phyloP scores from a whole-genome alignment of 1,284 basidiomycete species.

The Porodaedalea pini region DNA sequence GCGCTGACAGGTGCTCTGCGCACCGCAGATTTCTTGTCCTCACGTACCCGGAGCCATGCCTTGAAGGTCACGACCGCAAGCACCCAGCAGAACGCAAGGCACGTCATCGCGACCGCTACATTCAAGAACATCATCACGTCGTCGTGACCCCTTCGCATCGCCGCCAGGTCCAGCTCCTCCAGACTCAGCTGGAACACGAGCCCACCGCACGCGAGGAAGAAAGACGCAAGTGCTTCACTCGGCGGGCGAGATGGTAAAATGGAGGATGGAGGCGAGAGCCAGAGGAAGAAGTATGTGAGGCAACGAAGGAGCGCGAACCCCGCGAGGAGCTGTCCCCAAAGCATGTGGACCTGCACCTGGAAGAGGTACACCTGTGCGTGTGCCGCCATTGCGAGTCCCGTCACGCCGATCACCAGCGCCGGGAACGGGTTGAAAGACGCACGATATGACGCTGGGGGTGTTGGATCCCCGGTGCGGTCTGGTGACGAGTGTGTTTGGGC shows the following conservation, averaged over 20 bases:
- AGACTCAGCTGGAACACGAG: conserved; percentile 89
- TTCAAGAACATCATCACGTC: conserved; percentile 86
- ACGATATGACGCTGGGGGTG: conserved; percentile 55
- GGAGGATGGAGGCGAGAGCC: conserved; percentile 74
- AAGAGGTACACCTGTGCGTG: conserved; percentile 89
- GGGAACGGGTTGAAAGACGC: conserved; percentile 94
- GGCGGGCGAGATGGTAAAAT: conserved; percentile 90
- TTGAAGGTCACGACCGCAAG: conserved; percentile 71
- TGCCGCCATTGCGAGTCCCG: conserved; percentile 94
- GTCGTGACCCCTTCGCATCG: conserved; percentile 88
- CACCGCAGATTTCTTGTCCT: background rate
- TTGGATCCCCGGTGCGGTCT: background rate
- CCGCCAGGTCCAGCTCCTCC: conserved; percentile 87
- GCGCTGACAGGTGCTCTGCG: background rate
- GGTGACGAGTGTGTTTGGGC: conserved; percentile 32
- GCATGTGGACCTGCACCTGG: conserved; percentile 84
- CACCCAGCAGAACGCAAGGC: conserved; percentile 79
- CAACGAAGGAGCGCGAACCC: conserved; percentile 76
- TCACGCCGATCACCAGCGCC: conserved; percentile 88
- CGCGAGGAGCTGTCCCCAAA: conserved; percentile 93
- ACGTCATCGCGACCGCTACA: conserved; percentile 77
- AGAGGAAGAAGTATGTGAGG: conserved; percentile 93
- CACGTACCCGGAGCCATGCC: conserved; percentile 66
- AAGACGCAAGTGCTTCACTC: conserved; percentile 86
- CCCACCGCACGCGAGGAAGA: conserved; percentile 87